Evolutionary conservation across 2,329 filamentous ascomycete species (phyloP).

Genomic region (Ophiostoma pallidulum): DNA sequence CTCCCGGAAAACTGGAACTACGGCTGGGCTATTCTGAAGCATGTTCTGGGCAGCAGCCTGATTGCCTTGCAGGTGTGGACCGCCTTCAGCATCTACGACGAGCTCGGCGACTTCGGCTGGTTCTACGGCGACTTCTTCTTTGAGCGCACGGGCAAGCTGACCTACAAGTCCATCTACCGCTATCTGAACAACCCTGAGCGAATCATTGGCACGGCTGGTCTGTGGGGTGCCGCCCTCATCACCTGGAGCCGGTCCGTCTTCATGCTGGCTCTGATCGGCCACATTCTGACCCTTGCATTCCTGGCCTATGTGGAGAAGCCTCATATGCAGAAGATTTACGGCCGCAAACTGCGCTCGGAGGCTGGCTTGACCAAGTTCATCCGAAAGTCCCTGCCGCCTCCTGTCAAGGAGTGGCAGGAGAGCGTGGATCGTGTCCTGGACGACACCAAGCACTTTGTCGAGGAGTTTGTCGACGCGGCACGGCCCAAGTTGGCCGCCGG

Average conservation of each 20-base stretch:
- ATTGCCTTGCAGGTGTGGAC: constrained; percentile 90
- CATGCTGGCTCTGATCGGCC: constrained; percentile 73
- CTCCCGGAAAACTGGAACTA: constrained; percentile 80
- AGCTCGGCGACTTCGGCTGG: constrained; percentile 95
- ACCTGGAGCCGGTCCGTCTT: constrained; percentile 84
- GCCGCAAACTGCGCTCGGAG: constrained; percentile 69
- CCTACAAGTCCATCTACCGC: constrained; percentile 94
- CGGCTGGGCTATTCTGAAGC: constrained; percentile 75
- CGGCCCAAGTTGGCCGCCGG: constrained; percentile 78
- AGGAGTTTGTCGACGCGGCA: constrained; percentile 79
- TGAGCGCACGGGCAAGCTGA: constrained; percentile 77
- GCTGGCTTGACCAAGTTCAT: constrained; percentile 89
- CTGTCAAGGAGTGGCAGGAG: constrained; percentile 73
- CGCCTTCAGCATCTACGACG: constrained; percentile 85
- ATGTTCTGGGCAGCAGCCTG: constrained; percentile 72
- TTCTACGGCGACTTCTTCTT: constrained; percentile 99
- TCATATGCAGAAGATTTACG: constrained; percentile 98
- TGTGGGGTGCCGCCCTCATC: constrained; percentile 91
- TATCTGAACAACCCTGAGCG: constrained; percentile 97
- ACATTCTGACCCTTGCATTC: constrained; percentile 76
- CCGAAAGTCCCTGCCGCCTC: constrained; percentile 73
- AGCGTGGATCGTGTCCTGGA: constrained; percentile 82
- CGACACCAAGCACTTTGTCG: constrained; percentile 78
- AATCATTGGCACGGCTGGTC: constrained; percentile 83
- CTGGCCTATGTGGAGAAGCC: constrained; percentile 91